Evolutionary conservation across 2,329 filamentous ascomycete species (phyloP), one percentile per base, ranked within the genome.

Genomic region (Septoria petroselini): DNA sequence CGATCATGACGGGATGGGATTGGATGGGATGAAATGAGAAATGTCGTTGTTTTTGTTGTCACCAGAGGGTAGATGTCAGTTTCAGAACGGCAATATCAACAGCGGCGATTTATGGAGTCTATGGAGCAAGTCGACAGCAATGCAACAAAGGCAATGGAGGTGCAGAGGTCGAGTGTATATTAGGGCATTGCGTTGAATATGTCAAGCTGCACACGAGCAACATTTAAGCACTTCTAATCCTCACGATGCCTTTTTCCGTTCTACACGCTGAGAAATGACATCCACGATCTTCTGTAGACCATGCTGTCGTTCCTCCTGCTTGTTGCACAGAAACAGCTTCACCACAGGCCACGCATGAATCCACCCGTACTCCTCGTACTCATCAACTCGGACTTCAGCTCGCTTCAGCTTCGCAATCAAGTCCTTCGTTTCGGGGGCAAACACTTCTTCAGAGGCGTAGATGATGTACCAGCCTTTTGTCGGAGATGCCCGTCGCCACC

Each of bases 291-390:
- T 65, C 42, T 68, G 67, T 41, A 80, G 50, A 3, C 77, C 77
- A 53, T 71, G 68, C 43, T 76, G 60, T 43, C 77, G 63, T 51
- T 74, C 73, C 6, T 71, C 67, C 43, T 68, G 69, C 5, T 67
- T 71, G 48, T 73, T 71, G 6, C 75, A 75, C 17, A 82, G 61
- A 63, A 82, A 83, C 14, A 82, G 63, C 54, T 73, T 73, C 7
- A 84, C 85, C 15, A 94, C 84, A 0, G 88, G 87, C 89, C 88
- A 94, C 8, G 84, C 88, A 68, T 94, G 88, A 50, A 93, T 83
- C 2, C 81, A 83, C 11, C 80, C 84, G 21, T 75, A 70, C 58
- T 87, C 82, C 62, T 81, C 80, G 60, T 79, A 73, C 48, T 74
- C 75, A 9, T 76, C 72, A n/a, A 85, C 75, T 30, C 76, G 66